phyloP scores from a whole-genome alignment of 805 yeast species.

The Wickerhamomyces alni region DNA sequence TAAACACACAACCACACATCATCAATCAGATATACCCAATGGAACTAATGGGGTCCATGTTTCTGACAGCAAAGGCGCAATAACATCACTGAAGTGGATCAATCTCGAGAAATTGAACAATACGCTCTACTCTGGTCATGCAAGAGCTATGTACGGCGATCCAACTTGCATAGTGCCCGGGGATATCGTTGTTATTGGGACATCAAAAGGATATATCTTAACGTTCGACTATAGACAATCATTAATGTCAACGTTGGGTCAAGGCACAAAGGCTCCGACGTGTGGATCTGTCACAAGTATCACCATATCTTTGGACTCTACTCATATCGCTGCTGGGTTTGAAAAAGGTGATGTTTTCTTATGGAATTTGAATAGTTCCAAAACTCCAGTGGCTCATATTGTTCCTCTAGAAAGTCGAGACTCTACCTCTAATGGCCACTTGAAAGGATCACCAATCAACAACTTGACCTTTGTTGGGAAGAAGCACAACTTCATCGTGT shows the following conservation, averaged over 20 bases:
- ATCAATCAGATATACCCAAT: not conserved
- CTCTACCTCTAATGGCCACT: conserved; percentile 28
- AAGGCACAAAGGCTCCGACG: conserved; percentile 22
- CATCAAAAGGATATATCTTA: conserved; percentile 57
- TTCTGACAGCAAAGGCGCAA: too few relatives aligned
- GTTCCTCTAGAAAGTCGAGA: conserved; percentile 14
- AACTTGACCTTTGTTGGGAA: conserved; percentile 43
- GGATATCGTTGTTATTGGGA: conserved; percentile 57
- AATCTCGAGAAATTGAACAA: conserved; percentile 35
- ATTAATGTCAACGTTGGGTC: conserved; percentile 37
- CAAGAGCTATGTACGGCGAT: conserved; percentile 39
- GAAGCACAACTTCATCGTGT: conserved; percentile 49
- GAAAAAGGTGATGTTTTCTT: conserved; percentile 55
- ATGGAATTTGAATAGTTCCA: conserved; percentile 53
- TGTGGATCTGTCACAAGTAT: conserved; percentile 49
- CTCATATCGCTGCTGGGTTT: conserved; percentile 64
- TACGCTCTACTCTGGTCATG: conserved; percentile 27
- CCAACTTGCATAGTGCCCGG: conserved; percentile 41
- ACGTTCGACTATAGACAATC: conserved; percentile 67
- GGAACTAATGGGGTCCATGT: too few relatives aligned
- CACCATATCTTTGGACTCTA: conserved; percentile 61
- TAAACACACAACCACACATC: not conserved
- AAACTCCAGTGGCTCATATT: conserved; percentile 22
- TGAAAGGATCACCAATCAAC: conserved; percentile 27
- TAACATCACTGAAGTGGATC: conserved; percentile 28